phyloP scores from a whole-genome alignment of 1,284 basidiomycete species.

The Volvariella surrecta region DNA sequence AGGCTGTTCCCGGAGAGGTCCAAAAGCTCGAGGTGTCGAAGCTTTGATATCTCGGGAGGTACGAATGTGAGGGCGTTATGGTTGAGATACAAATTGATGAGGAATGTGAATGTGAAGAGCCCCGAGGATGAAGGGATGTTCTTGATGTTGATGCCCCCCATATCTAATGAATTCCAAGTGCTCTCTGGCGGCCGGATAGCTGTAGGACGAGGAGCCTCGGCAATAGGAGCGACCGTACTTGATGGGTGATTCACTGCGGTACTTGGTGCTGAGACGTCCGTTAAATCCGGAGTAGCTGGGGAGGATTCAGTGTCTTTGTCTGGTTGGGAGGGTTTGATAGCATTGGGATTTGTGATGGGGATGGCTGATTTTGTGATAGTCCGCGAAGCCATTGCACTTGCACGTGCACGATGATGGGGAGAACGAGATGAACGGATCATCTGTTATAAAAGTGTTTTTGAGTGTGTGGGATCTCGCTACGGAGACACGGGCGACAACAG shows the following conservation, averaged over 20 bases:
- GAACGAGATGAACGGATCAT: constrained; percentile 69
- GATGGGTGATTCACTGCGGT: constrained; percentile 58
- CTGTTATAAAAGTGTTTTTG: constrained; percentile 27
- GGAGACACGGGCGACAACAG: constrained; percentile 8
- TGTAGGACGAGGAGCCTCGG: constrained; percentile 51
- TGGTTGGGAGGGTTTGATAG: constrained; percentile 38
- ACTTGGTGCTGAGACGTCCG: constrained; percentile 24
- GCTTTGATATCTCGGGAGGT: constrained; percentile 78
- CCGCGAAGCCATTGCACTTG: constrained; percentile 72
- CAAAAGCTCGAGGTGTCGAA: constrained; percentile 84
- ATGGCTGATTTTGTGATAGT: constrained; percentile 73
- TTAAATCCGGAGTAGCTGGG: constrained; percentile 23
- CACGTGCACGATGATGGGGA: constrained; percentile 72
- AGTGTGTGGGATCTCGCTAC: background rate
- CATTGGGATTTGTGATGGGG: constrained; percentile 77
- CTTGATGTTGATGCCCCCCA: constrained; percentile 94
- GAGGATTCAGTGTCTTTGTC: constrained; percentile 28
- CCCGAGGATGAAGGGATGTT: constrained; percentile 78
- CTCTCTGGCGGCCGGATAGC: constrained; percentile 54
- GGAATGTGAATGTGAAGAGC: constrained; percentile 88
- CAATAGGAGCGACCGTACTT: constrained; percentile 60
- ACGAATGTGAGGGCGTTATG: constrained; percentile 85
- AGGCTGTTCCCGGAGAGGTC: constrained; percentile 93
- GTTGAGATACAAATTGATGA: constrained; percentile 94
- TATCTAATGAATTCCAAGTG: constrained; percentile 90